Conservation (phyloP, 805 yeast species). For the Candida nitratophila region DNA sequence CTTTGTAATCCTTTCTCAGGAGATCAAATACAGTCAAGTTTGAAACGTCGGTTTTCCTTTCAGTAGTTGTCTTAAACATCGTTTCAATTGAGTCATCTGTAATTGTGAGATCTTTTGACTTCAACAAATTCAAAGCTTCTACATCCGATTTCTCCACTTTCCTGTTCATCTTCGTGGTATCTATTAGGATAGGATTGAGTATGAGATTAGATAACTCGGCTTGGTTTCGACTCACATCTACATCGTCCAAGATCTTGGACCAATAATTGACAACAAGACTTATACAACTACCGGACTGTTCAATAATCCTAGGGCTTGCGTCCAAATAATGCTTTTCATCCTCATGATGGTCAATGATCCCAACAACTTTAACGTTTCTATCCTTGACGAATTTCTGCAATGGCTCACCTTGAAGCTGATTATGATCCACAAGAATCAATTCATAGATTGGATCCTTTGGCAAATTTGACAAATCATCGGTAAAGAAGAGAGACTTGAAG, state of each 20-base stretch:
- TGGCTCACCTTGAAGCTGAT: constrained; percentile 49
- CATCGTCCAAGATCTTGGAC: constrained; percentile 22
- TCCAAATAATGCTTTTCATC: constrained; percentile 49
- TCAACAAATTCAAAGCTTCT: constrained; percentile 34
- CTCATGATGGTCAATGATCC: constrained; percentile 83
- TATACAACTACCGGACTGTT: constrained; percentile 70
- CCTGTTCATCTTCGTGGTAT: constrained; percentile 60
- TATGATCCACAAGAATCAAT: constrained; percentile 78
- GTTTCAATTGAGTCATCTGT: constrained; percentile 5
- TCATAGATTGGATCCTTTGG: constrained; percentile 19
- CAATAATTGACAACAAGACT: constrained; percentile 65
- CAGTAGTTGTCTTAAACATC: constrained; percentile 26
- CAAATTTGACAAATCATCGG: constrained; percentile 51
- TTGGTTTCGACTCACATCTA: no score
- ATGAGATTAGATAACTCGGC: constrained; percentile 33
- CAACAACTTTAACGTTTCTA: constrained; percentile 31
- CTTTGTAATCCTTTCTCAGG: constrained; percentile 79
- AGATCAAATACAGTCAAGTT: constrained; percentile 58
- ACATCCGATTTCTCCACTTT: constrained; percentile 59
- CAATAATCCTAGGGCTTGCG: constrained; percentile 56
- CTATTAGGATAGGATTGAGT: constrained; percentile 54
- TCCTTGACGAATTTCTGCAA: constrained; percentile 23
- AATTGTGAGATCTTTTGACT: constrained; percentile 13
- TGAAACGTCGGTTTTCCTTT: constrained; percentile 53
- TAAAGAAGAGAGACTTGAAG: constrained; percentile 46